These are phyloP conservation scores for Neonectria coccinea DNA, from an alignment of 2,329 filamentous ascomycete species.

Conservation along the genomic window DNA sequence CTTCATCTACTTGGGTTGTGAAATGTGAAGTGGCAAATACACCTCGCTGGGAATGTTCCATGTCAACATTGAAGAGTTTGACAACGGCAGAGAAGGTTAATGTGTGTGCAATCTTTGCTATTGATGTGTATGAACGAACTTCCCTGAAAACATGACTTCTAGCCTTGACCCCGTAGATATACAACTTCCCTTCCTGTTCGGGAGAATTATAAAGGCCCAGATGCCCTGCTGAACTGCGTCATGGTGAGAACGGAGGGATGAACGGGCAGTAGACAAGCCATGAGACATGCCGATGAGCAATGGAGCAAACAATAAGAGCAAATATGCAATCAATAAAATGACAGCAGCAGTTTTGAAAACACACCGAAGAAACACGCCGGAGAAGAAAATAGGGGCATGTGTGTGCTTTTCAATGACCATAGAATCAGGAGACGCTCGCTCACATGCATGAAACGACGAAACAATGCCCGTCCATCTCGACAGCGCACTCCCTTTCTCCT, in stretches of 20 bases:
- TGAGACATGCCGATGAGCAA: not conserved
- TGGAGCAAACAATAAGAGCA: not conserved
- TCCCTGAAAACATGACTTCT: not conserved
- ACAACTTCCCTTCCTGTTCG: not conserved
- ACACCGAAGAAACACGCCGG: not conserved
- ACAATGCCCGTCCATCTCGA: slow-evolving; percentile 6
- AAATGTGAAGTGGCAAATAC: not conserved
- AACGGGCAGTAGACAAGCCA: not conserved
- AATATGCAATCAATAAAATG: not conserved
- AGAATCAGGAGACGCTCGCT: slow-evolving; percentile 26
- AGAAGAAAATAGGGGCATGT: not conserved
- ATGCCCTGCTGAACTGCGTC: not conserved
- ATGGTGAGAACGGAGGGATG: not conserved
- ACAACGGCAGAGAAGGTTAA: not conserved
- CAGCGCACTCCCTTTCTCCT: slow-evolving; percentile 17
- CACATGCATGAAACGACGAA: slow-evolving; percentile 25
- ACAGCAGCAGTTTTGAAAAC: not conserved
- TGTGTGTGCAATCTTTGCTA: not conserved
- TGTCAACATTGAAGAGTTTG: not conserved
- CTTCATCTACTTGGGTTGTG: too few species aligned
- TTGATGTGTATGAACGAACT: not conserved
- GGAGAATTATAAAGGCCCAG: not conserved
- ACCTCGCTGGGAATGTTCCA: not conserved
- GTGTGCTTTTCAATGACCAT: slow-evolving; percentile 14
- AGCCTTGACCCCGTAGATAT: not conserved